These are phyloP conservation scores for Rhodotorula sp. DNA, from an alignment of 1,284 basidiomycete genomes.

Conservation along the genomic window DNA sequence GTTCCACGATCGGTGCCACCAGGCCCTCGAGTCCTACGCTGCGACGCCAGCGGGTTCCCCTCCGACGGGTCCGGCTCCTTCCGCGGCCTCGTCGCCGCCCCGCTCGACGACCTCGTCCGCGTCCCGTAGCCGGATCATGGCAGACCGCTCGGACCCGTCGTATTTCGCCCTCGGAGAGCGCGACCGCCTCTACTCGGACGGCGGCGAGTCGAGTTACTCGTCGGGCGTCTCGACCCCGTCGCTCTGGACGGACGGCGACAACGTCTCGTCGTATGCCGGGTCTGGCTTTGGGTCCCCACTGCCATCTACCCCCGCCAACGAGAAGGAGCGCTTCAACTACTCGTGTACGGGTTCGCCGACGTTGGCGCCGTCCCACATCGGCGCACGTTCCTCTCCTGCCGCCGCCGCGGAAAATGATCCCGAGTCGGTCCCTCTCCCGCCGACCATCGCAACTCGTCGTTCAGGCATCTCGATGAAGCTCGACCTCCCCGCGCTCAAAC, in stretches of 20 bases:
- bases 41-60: slow-evolving; percentile 6
- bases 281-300: not conserved
- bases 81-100: not conserved
- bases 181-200: slow-evolving; percentile 11
- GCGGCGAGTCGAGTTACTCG: slow-evolving; percentile 11
- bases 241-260: not conserved
- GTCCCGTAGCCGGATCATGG: not conserved
- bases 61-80: slow-evolving; percentile 1
- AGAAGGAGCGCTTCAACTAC: not conserved
- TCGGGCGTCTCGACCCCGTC: slow-evolving; percentile 8
- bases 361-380: too few species aligned
- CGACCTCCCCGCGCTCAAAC: not conserved
- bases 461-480: not conserved
- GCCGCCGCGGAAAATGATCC: not conserved
- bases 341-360: not conserved
- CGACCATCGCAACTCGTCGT: slow-evolving; percentile 1
- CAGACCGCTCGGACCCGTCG: slow-evolving; percentile 14
- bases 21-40: slow-evolving; percentile 11
- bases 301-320: slow-evolving; percentile 1
- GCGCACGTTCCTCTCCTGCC: not conserved
- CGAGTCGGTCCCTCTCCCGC: not conserved
- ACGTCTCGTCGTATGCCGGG: slow-evolving; percentile 2
- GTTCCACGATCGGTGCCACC: slow-evolving; percentile 1
- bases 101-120: not conserved
- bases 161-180: slow-evolving; percentile 14